phyloP scores from a whole-genome alignment of 148 eudicot genomes.

The Chenopodium album region DNA sequence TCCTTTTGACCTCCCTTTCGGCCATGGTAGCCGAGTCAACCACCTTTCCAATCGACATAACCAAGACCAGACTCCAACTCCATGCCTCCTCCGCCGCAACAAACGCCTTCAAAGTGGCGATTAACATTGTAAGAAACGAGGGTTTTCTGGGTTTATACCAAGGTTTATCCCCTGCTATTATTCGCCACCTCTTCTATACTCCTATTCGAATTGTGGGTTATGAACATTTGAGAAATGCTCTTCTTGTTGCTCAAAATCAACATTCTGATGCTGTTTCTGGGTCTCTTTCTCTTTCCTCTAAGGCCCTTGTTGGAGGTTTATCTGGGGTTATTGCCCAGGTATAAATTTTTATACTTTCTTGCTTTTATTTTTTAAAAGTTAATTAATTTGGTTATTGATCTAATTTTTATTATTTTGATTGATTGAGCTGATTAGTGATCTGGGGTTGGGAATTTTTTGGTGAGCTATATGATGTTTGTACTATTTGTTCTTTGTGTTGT shows the following conservation, averaged over 20 bases:
- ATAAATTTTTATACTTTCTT: background rate
- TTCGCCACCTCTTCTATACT: conserved; percentile 70
- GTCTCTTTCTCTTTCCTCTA: conserved; percentile 42
- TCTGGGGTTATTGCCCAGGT: conserved; percentile 94
- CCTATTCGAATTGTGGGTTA: conserved; percentile 77
- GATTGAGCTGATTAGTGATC: background rate
- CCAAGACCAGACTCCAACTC: conserved; percentile 79
- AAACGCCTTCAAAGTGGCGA: conserved; percentile 42
- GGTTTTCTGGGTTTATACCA: conserved; percentile 66
- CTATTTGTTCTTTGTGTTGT: too few relatives aligned
- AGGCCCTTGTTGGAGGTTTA: conserved; percentile 68
- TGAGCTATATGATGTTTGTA: background rate
- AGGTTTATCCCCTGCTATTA: conserved; percentile 68
- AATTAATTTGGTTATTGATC: too few relatives aligned
- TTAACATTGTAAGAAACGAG: conserved; percentile 39
- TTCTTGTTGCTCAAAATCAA: conserved; percentile 20
- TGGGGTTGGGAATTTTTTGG: background rate
- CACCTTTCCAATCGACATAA: conserved; percentile 86
- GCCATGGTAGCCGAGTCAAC: conserved; percentile 77
- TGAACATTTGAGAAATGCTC: conserved; percentile 49
- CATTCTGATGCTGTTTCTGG: conserved; percentile 1
- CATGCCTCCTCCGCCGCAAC: conserved; percentile 26
- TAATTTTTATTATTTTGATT: background rate
- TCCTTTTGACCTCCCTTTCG: conserved; percentile 59
- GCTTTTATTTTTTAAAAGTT: background rate